A percentile compares a stretch with the other conserved stretches of the same genome.
phyloP scores from a whole-genome alignment of 1,284 basidiomycete genomes.

The Ganoderma lucidum region DNA sequence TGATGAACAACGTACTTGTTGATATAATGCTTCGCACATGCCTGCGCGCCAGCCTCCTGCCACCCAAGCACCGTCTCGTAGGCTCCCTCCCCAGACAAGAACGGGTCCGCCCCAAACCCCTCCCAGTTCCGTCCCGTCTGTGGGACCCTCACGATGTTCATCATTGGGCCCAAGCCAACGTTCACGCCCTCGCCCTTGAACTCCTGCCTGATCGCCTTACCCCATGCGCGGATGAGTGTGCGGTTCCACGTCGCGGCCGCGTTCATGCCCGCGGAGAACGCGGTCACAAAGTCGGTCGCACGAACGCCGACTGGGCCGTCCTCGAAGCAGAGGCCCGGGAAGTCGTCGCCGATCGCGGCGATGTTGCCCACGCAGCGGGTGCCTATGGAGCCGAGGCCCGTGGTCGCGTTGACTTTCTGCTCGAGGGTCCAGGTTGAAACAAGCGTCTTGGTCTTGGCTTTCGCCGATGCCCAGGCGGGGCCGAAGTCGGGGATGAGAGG shows the following conservation, averaged over 20 bases:
- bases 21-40: constrained; percentile 82
- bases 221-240: constrained; percentile 69
- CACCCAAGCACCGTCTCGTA: constrained; percentile 81
- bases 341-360: constrained; percentile 42
- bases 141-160: constrained; percentile 75
- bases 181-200: constrained; percentile 84
- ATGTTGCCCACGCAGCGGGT: constrained; percentile 56
- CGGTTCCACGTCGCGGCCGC: constrained; percentile 69
- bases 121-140: constrained; percentile 86
- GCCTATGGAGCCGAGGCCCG: constrained; percentile 56
- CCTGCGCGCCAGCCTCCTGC: constrained; percentile 77
- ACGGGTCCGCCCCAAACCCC: constrained; percentile 84
- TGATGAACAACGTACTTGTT: constrained; percentile 60
- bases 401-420: constrained; percentile 52
- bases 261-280: constrained; percentile 68
- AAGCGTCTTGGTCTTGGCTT: constrained; percentile 46
- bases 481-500: constrained; percentile 52
- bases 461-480: constrained; percentile 50
- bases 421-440: constrained; percentile 47
- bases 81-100: constrained; percentile 73
- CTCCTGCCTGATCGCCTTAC: constrained; percentile 80
- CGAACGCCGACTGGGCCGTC: constrained; percentile 60
- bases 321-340: constrained; percentile 74
- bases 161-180: constrained; percentile 69
- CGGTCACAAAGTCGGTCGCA: constrained; percentile 58